Evolutionary conservation across 2,329 filamentous ascomycete genomes (phyloP).

Genomic region (Aspergillus sp.): DNA sequence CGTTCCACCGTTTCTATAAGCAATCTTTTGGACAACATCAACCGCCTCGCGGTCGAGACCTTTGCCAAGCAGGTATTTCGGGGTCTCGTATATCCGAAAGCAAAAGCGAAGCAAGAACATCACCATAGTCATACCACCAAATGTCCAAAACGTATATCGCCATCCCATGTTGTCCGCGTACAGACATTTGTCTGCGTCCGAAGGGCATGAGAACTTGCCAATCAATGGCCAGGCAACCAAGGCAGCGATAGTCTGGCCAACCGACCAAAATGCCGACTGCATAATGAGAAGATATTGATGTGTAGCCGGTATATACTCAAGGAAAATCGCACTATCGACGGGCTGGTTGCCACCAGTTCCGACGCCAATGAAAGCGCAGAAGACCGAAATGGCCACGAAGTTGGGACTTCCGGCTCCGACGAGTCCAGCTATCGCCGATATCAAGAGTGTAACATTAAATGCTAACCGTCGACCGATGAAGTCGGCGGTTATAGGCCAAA

Average conservation of each 20-base stretch:
- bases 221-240: slow-evolving; percentile 57
- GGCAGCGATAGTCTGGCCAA: slow-evolving; percentile 52
- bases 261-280: slow-evolving; percentile 37
- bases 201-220: slow-evolving; percentile 48
- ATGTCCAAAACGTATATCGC: slow-evolving; percentile 58
- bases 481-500: slow-evolving; percentile 6
- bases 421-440: slow-evolving; percentile 6
- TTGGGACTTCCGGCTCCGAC: slow-evolving; percentile 5
- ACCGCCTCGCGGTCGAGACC: slow-evolving; percentile 54
- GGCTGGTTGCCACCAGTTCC: slow-evolving; percentile 22
- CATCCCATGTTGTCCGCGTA: slow-evolving; percentile 56
- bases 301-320: slow-evolving; percentile 46
- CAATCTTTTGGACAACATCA: slow-evolving; percentile 50
- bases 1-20: slow-evolving; percentile 52
- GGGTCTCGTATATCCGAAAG: slow-evolving; percentile 56
- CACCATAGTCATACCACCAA: slow-evolving; percentile 54
- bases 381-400: slow-evolving; percentile 3
- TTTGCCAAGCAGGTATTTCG: slow-evolving; percentile 56
- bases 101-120: slow-evolving; percentile 55
- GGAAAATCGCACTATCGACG: background rate
- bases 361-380: background rate
- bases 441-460: slow-evolving; percentile 10
- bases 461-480: slow-evolving; percentile 8
- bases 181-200: slow-evolving; percentile 46
- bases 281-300: slow-evolving; percentile 59